Conservation (phyloP, 805 yeast species). For the Spathaspora gorwiae region DNA sequence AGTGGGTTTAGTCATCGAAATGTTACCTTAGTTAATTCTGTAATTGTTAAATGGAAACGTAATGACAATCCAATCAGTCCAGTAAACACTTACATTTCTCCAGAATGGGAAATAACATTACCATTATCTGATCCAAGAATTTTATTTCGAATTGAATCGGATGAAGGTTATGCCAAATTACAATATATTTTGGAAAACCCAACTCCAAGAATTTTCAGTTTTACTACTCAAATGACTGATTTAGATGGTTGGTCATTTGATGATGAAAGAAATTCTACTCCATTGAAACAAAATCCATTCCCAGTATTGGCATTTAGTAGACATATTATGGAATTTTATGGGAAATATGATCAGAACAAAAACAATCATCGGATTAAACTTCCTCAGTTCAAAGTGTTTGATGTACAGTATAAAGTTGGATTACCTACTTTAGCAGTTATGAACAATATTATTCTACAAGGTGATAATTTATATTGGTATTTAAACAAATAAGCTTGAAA, state of each 20-base stretch:
- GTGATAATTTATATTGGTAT: conserved; percentile 14
- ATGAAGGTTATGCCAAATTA: conserved; percentile 23
- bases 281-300: conserved; percentile 29
- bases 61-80: conserved; percentile 6
- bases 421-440: conserved; percentile 40
- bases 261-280: conserved; percentile 20
- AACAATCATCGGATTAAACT: conserved; percentile 24
- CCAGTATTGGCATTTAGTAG: conserved; percentile 63
- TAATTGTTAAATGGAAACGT: conserved; percentile 32
- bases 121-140: conserved; percentile 72
- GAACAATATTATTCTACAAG: conserved; percentile 12
- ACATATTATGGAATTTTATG: conserved; percentile 35
- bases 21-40: conserved; percentile 23
- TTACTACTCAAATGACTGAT: conserved; percentile 44
- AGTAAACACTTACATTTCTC: conserved; percentile 26
- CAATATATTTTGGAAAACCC: conserved; percentile 68
- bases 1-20: conserved; percentile 38
- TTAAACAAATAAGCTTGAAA: background rate
- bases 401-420: conserved; percentile 61
- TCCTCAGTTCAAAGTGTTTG: conserved; percentile 65
- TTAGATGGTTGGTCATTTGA: conserved; percentile 23
- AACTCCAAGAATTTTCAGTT: conserved; percentile 63
- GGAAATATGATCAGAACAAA: conserved; percentile 9
- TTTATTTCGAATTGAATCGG: conserved; percentile 34
- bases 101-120: conserved; percentile 48